Conservation (phyloP, 148 eudicot species). For the Talinum fruticosum region DNA sequence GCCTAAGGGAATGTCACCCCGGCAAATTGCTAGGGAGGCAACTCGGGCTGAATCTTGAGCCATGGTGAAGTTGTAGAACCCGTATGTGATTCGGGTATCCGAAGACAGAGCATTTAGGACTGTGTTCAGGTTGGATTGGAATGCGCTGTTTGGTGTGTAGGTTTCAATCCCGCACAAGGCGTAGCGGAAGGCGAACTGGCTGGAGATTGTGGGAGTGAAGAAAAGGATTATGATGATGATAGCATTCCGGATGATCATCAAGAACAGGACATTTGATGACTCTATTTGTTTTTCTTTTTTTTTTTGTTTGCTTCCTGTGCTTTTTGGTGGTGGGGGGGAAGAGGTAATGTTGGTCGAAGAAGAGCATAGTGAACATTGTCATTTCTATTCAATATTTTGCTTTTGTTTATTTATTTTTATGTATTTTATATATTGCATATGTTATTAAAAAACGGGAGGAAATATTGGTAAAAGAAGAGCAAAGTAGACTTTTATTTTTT, state of each 20-base stretch:
- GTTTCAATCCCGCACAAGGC: not conserved
- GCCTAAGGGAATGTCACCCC: conserved; percentile 24
- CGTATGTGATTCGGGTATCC: conserved; percentile 23
- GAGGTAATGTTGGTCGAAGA: no score
- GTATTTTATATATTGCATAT: no score
- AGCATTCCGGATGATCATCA: not conserved
- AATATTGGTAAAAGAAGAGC: no score
- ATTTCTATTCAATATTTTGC: no score
- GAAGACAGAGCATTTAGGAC: not conserved
- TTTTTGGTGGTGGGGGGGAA: no score
- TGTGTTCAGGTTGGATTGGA: not conserved
- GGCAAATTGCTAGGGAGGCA: conserved; percentile 14
- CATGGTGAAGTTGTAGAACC: conserved; percentile 22
- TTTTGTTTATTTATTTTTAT: no score
- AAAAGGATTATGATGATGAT: not conserved
- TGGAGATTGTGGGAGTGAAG: not conserved
- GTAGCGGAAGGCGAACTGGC: not conserved
- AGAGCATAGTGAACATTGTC: no score
- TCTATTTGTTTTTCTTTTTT: no score
- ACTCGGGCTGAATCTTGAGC: conserved; percentile 15
- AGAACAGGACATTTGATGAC: not conserved
- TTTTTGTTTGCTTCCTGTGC: no score
- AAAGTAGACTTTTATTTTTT: no score
- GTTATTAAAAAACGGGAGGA: no score
- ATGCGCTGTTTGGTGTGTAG: not conserved